A percentile compares a stretch with the other conserved stretches of the same genome.
These are phyloP conservation scores for Aspergillus pseudonomiae DNA, from an alignment of 2,329 filamentous ascomycete species.

Conservation along the genomic window DNA sequence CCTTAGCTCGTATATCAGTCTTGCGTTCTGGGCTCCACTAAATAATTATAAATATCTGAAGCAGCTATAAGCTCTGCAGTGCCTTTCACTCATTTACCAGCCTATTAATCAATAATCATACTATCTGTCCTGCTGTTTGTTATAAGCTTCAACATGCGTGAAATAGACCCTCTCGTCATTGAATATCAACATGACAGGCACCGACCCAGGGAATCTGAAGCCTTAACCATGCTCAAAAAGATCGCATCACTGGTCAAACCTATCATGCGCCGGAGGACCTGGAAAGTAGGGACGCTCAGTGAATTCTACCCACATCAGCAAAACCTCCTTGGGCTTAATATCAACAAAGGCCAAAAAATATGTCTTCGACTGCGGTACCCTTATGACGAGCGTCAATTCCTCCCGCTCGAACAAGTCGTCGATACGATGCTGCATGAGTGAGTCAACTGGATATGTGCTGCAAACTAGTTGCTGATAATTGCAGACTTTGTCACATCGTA, in stretches of 20 bases:
- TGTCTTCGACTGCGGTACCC: conserved; percentile 79
- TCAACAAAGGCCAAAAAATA: conserved; percentile 76
- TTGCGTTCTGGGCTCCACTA: background rate
- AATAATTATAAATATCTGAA: background rate
- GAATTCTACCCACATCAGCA: conserved; percentile 81
- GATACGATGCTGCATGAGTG: conserved; percentile 92
- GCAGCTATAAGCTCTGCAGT: background rate
- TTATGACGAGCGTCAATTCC: conserved; percentile 72
- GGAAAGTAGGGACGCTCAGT: conserved; percentile 75
- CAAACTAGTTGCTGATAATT: conserved; percentile 15
- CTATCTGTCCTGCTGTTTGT: background rate
- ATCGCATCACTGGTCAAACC: conserved; percentile 89
- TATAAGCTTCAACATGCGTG: conserved; percentile 37
- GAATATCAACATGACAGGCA: conserved; percentile 58
- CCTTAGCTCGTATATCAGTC: background rate
- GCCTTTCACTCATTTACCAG: background rate
- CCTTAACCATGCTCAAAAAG: conserved; percentile 68
- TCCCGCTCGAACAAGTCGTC: conserved; percentile 76
- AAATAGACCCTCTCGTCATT: conserved; percentile 52
- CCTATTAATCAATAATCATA: background rate
- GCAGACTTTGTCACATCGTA: conserved; percentile 76
- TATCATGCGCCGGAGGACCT: conserved; percentile 84
- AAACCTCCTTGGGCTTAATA: conserved; percentile 79
- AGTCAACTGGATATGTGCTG: conserved; percentile 22
- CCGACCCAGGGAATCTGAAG: conserved; percentile 53